Base-by-base conservation (phyloP, 1,284 basidiomycete genomes). In the Golubevia pallescens region DNA sequence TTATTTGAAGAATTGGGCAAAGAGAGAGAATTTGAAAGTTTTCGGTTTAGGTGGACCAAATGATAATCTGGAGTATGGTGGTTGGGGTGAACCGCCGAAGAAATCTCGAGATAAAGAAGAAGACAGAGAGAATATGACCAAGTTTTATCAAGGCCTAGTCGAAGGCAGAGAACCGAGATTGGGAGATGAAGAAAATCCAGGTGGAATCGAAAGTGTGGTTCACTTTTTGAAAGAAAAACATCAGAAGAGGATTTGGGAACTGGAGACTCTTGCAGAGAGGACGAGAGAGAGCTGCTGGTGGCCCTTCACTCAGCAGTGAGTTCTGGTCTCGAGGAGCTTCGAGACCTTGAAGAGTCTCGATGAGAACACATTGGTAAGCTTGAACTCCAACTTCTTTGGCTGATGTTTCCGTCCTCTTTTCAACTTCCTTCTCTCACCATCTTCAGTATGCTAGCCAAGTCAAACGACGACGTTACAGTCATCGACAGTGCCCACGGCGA, bases 401-500 rank as follows among this genome's bases (percentile, higher is more conserved):
- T 38, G 34, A 38, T 10, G 3, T 56, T 13, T 56, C 24, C 54
- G 7, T 57, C 32, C 32, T 57, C n/a, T 21, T 13, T 56, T 10
- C 54, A 5, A 7, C 54, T 21, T 13, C 54, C 54, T 13, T 38
- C 34, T 5, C 10, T 38, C 13, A 6, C 20, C 1, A 32, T 21
- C 20, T 56, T 56, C 24, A 21, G 24, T 13, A 21, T 56, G 54
- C 54, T 28, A 32, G 24, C 24, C 5, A 21, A 21, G 24, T 56
- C 54, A 21, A 21, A 32, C 13, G 24, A 90, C 60, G 91, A 95
- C 75, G 91, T 97, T 23, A 93, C 91, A 63, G 91, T 95, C 66
- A 93, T 98, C 75, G 95, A 98, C 86, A 95, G 93, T 75, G 95
- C 96, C 0, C 89, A 90, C 73, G 90, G 90, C 1, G 95, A 98